These are phyloP conservation scores for Phlyctochytrium bullatum DNA, from an alignment of 192 early-diverging fungal species.

Conservation along the genomic window DNA sequence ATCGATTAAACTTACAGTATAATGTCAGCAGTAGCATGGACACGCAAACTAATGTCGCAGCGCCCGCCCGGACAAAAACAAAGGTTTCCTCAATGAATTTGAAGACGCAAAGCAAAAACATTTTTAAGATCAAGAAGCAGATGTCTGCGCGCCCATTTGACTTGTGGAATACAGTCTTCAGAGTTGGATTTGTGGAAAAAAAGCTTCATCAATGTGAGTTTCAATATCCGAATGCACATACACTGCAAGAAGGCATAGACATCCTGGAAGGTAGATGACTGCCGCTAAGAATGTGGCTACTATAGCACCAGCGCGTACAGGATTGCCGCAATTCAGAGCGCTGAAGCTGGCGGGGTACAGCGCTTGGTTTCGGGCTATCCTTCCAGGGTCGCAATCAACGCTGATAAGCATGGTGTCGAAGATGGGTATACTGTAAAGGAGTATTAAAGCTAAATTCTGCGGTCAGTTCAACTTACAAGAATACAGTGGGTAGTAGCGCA, in stretches of 20 bases:
- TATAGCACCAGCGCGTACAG: not conserved
- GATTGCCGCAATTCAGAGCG: constrained; percentile 2
- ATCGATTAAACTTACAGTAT: not conserved
- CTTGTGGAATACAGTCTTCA: not conserved
- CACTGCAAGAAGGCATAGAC: too few species aligned
- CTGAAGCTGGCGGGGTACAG: not conserved
- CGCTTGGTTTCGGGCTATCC: not conserved
- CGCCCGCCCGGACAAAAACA: not conserved
- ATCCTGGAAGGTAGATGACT: too few species aligned
- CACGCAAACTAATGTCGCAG: not conserved
- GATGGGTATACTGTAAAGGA: not conserved
- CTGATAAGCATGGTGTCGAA: not conserved
- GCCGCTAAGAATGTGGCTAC: too few species aligned
- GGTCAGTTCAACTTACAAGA: not conserved
- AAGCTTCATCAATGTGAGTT: not conserved
- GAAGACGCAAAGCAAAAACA: not conserved
- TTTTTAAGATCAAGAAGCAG: not conserved
- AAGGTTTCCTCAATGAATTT: not conserved
- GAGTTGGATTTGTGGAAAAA: not conserved
- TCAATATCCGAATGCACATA: not conserved
- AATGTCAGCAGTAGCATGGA: not conserved
- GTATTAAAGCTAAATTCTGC: too few species aligned
- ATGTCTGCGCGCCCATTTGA: not conserved
- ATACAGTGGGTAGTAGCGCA: not conserved
- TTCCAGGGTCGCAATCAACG: not conserved